Percentiles rank a stretch among this genome's conserved stretches.
These are phyloP conservation scores for Candida arabinofermentans DNA, from an alignment of 805 yeast species.

Conservation along the genomic window DNA sequence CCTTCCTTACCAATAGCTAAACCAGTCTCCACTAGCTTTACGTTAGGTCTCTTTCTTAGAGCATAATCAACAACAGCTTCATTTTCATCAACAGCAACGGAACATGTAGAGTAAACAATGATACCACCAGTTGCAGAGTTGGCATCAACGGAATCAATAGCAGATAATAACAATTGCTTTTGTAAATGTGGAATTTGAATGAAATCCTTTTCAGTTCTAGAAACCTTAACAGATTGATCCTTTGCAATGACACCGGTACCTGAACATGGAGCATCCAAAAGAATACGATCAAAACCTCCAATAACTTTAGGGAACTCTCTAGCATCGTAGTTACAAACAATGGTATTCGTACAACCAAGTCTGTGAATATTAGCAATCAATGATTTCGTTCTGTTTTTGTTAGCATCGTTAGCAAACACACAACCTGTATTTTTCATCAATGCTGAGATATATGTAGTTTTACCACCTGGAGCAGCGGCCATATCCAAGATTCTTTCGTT, in stretches of 20 bases:
- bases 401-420: slow-evolving; percentile 95
- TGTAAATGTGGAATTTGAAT: slow-evolving; percentile 95
- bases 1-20: slow-evolving; percentile 95
- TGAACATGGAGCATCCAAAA: slow-evolving; percentile 98
- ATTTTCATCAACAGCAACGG: slow-evolving; percentile 96
- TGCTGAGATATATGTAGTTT: slow-evolving; percentile 91
- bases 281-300: slow-evolving; percentile 95
- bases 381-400: slow-evolving; percentile 93
- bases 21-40: slow-evolving; percentile 88
- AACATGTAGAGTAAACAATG: slow-evolving; percentile 96
- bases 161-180: slow-evolving; percentile 87
- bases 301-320: slow-evolving; percentile 97
- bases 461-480: slow-evolving; percentile 99
- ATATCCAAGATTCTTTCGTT: slow-evolving; percentile 93
- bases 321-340: slow-evolving; percentile 97
- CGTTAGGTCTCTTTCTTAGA: slow-evolving; percentile 92
- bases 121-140: slow-evolving; percentile 87
- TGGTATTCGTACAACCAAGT: slow-evolving; percentile 92
- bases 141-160: slow-evolving; percentile 96
- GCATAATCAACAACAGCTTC: slow-evolving; percentile 99
- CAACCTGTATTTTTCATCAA: slow-evolving; percentile 98
- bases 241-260: slow-evolving; percentile 99
- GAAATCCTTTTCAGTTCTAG: slow-evolving; percentile 94
- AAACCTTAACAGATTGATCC: slow-evolving; percentile 90
- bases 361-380: slow-evolving; percentile 96